Evolutionary conservation across 352 stramenopile species (phyloP), one percentile per base, ranked within the genome.

Genomic region (Lagenidium giganteum): DNA sequence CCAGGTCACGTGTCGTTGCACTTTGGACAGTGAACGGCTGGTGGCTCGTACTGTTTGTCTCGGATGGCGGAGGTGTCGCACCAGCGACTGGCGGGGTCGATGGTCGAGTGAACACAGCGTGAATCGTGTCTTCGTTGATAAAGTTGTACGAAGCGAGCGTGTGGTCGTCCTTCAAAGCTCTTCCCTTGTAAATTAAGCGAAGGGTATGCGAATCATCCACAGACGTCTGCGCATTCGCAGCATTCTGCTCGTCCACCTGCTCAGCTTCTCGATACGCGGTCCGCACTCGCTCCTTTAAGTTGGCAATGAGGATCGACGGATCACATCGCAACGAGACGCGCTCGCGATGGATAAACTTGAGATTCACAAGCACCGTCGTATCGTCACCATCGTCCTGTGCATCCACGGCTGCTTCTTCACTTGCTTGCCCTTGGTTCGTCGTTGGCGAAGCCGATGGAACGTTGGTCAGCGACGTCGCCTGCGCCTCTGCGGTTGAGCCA

Each of bases 161-260:
- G 18, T 42, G 37, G 27, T 60, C 51, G 17, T 60, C 51, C 44
- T 60, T 54, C 16, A 60, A 36, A 26, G 51, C 51, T 25, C 51
- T 60, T 12, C 51, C 51, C 28, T 60, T 60, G 51, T 60, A 60
- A 20, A 60, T 60, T 35, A 60, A 49, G 21, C 51, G 51, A 39
- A 60, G 27, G 3, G 51, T 30, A 8, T 49, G 43, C 7, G 44
- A 44, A 26, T 20, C 31, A 14, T 39, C 35, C 14, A 36, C 6
- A 6, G 20, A 8, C 30, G 35, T 9, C 11, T 18, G 7, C 14
- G 35, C 35, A 18, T 42, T 42, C 35, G 35, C 14, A 28, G 45
- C 43, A 16, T 38, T 12, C 25, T 59, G 42, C 24, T 51, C 30
- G 8, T 47, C 41, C 20, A 43, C 22, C 14, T 37, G 17, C 13